These are phyloP conservation scores for Pholiota microspora DNA, from an alignment of 768 basidiomycete genomes.

Conservation along the genomic window DNA sequence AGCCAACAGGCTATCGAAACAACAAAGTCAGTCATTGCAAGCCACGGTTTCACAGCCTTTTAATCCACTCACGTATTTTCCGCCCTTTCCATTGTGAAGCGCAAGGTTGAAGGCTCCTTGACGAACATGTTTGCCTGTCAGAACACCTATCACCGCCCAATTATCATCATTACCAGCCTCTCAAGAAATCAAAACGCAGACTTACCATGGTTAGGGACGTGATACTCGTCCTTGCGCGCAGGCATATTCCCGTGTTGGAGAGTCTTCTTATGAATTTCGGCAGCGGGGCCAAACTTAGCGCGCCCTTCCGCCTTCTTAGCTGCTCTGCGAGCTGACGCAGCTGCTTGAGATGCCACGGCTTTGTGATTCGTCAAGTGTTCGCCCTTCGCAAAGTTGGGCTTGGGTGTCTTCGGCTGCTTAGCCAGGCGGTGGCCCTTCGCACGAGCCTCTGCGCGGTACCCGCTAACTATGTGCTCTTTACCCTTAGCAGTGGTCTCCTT, in stretches of 20 bases:
- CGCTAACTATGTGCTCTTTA: not conserved
- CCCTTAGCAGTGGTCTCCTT: not conserved
- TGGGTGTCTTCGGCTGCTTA: not conserved
- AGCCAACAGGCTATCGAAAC: not conserved
- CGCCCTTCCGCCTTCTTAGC: not conserved
- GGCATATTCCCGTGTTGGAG: not conserved
- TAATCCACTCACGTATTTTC: not conserved
- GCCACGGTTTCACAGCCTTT: too few relatives aligned
- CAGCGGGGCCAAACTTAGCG: not conserved
- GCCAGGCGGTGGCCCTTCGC: not conserved
- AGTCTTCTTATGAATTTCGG: not conserved
- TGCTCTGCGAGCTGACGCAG: not conserved
- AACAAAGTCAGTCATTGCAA: too few relatives aligned
- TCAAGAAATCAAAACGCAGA: not conserved
- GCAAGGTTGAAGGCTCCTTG: not conserved
- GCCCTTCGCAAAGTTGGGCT: not conserved
- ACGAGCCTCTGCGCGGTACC: not conserved
- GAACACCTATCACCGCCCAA: not conserved
- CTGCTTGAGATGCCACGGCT: not conserved
- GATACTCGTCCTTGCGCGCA: not conserved
- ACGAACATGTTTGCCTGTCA: not conserved
- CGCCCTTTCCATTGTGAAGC: not conserved
- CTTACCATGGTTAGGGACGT: not conserved
- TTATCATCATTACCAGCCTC: not conserved
- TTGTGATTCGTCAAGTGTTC: not conserved